Evolutionary conservation across 495 filamentous ascomycete species (phyloP).

Genomic region (Thozetella sp.): DNA sequence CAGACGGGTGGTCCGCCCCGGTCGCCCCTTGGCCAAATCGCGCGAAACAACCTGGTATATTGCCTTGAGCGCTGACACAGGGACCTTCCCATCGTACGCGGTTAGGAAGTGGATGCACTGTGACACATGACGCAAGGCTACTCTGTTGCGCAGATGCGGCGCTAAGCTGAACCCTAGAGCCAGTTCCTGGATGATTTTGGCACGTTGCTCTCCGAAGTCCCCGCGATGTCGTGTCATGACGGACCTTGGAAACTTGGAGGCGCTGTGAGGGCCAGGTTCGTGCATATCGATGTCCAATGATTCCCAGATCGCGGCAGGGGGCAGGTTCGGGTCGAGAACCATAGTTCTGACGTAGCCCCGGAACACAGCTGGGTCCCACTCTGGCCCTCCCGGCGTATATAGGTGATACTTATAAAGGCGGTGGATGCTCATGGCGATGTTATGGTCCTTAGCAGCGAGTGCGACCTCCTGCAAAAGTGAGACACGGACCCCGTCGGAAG

Average conservation of each 20-base stretch:
- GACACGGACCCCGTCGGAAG: conserved; percentile 6
- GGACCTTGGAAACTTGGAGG: not conserved
- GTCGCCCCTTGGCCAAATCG: not conserved
- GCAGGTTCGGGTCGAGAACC: conserved; percentile 16
- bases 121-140: conserved; percentile 37
- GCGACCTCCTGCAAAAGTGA: conserved; percentile 12
- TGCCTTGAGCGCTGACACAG: not conserved
- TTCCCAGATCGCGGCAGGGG: conserved; percentile 19
- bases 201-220: conserved; percentile 9
- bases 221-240: conserved; percentile 8
- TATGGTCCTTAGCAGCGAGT: conserved; percentile 8
- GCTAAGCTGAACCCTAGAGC: conserved; percentile 33
- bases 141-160: conserved; percentile 27
- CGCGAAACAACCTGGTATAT: not conserved
- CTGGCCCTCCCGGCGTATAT: not conserved
- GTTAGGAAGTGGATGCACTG: conserved; percentile 33
- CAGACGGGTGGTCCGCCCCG: not conserved
- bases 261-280: not conserved
- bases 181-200: conserved; percentile 23
- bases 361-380: conserved; percentile 18
- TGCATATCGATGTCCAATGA: conserved; percentile 18
- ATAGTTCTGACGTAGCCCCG: conserved; percentile 15
- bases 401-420: conserved; percentile 16
- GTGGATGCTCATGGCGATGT: conserved; percentile 15
- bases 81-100: not conserved